Conservation (phyloP, 108 stramenopile species). For the Cylindrotheca fusiformis region DNA sequence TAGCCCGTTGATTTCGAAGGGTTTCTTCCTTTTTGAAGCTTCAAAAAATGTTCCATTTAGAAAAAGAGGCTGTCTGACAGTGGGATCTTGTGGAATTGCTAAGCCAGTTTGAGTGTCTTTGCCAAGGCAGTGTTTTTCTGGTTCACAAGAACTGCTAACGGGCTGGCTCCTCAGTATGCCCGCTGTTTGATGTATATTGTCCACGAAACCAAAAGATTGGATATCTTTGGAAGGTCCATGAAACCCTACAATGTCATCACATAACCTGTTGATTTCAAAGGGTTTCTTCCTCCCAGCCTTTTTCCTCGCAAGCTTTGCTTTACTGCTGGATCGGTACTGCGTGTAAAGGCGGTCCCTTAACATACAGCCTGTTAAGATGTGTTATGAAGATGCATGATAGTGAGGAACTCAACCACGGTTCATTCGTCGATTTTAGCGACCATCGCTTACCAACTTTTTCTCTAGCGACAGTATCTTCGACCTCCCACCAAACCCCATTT, state of each 20-base stretch:
- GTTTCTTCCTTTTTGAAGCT: neutral
- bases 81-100: no score
- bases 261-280: neutral
- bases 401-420: no score
- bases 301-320: constrained; percentile 25
- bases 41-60: no score
- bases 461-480: constrained; percentile 23
- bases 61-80: no score
- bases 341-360: constrained; percentile 19
- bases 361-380: no score
- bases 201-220: neutral
- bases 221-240: neutral
- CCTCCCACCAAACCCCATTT: constrained; percentile 25
- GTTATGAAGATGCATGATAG: no score
- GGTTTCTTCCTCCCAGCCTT: constrained; percentile 6
- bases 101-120: neutral
- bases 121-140: neutral
- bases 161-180: neutral
- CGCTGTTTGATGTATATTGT: constrained; percentile 1
- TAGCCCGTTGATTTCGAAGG: neutral
- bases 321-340: constrained; percentile 23
- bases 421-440: no score
- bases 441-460: no score
- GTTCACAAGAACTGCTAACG: neutral
- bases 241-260: neutral